Base-by-base conservation (phyloP, 2,329 filamentous ascomycete species). In the Epichloe gansuensis region DNA sequence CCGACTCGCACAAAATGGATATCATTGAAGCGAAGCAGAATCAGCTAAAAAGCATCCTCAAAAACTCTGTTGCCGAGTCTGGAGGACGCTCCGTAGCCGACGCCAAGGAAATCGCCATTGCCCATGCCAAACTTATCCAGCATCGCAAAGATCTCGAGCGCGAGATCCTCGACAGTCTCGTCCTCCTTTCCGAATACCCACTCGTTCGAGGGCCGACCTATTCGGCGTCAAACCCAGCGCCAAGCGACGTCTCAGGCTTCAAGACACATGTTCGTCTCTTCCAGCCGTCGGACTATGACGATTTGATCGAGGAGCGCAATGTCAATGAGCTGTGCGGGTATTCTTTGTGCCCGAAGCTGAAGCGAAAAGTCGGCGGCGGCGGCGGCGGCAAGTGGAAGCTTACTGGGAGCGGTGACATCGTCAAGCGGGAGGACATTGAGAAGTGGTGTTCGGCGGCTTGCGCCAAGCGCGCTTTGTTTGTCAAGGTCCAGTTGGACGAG, bases 361-460 rank as follows among this genome's bases (percentile, higher is more conserved):
- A 82, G 41, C 73, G 76, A 35, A 74, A 75, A 35, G 74, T 78
- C 50, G 70, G 75, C 15, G 70, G 73, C 11, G 17, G 73, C 11
- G 17, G 17, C 17, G 77, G 75, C 1, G 83, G 81, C 15, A 80
- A 81, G 57, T 91, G 83, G 71, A 85, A 86, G 62, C 75, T 93
- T 34, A 71, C 85, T 23, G 69, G 71, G 54, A 70, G 63, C 56
- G 72, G 65, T 67, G 48, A 55, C 15, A 85, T 95, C 47, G 82
- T 94, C 28, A 77, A 81, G 54, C 80, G 77, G 51, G 80, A 82
- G 58, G 82, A 88, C 62, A 68, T 91, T 15, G 88, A 93, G 69
- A 86, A 83, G 68, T 98, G 90, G 88, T 98, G 93, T 68, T 88
- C 84, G 0, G 76, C 84, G 52, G 76, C 75, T 41, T 98, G 93